These are phyloP conservation scores for Hemerocallis citrina DNA, from an alignment of 106 monocot species.

Conservation along the genomic window DNA sequence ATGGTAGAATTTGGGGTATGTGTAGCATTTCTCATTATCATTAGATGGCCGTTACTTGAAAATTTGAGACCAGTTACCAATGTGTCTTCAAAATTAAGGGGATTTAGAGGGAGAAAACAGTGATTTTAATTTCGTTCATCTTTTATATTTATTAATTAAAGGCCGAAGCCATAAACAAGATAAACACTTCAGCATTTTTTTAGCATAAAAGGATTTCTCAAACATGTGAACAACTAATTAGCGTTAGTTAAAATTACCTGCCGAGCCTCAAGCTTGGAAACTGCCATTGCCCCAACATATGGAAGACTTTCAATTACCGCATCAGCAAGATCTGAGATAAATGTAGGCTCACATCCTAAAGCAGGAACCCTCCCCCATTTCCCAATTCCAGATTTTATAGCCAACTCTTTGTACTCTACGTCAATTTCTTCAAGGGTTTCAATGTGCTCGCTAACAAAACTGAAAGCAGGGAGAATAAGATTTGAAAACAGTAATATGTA, in stretches of 20 bases:
- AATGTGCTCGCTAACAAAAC: conserved; percentile 99
- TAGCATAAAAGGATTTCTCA: too few species aligned
- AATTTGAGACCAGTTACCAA: too few species aligned
- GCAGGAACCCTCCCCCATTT: conserved; percentile 99
- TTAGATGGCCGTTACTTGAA: too few species aligned
- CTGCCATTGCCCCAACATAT: conserved; percentile 98
- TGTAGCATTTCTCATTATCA: too few species aligned
- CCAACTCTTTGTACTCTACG: conserved; percentile 95
- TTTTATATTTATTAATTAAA: too few species aligned
- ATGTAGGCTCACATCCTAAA: conserved; percentile 87
- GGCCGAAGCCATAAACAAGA: too few species aligned
- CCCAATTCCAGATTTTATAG: conserved; percentile 70
- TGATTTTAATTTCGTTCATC: too few species aligned
- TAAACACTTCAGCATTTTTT: too few species aligned
- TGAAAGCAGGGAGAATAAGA: conserved; percentile 7
- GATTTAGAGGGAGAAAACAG: too few species aligned
- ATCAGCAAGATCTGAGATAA: conserved; percentile 95
- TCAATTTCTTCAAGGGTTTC: conserved; percentile 99
- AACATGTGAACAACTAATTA: too few species aligned
- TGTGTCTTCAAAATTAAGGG: too few species aligned
- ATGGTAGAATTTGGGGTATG: too few species aligned
- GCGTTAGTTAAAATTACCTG: conserved; percentile 64
- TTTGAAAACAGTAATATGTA: neutral
- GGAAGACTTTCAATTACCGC: conserved; percentile 98
- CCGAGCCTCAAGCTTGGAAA: conserved; percentile 93